A percentile compares a stretch with the other conserved stretches of the same genome.
These are phyloP conservation scores for Eucalyptus guilfoylei DNA, from an alignment of 345 rosid species.

Conservation along the genomic window DNA sequence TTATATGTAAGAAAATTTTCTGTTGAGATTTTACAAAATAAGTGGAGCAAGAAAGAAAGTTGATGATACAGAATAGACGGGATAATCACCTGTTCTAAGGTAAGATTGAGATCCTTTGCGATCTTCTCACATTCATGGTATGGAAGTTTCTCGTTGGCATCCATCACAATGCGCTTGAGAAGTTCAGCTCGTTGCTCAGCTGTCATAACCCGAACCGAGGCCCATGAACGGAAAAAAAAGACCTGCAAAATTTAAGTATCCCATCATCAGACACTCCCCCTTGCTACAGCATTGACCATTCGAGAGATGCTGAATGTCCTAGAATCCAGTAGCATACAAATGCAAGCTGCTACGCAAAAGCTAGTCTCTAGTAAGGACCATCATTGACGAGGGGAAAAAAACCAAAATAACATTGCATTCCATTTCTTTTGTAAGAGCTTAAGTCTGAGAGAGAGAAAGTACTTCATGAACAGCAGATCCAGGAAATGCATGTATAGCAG, in stretches of 20 bases:
- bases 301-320: background rate
- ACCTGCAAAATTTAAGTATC: conserved; percentile 28
- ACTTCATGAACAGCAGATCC: conserved; percentile 77
- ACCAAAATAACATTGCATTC: background rate
- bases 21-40: background rate
- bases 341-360: background rate
- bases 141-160: conserved; percentile 39
- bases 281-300: background rate
- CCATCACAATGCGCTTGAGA: conserved; percentile 27
- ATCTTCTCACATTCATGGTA: conserved; percentile 72
- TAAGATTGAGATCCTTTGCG: conserved; percentile 72
- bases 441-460: background rate
- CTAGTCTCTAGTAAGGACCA: background rate
- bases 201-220: conserved; percentile 64
- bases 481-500: conserved; percentile 86
- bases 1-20: background rate
- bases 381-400: background rate
- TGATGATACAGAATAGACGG: background rate
- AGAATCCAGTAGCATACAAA: background rate
- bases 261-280: background rate
- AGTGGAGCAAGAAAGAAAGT: background rate
- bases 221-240: conserved; percentile 66
- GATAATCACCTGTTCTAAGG: conserved; percentile 72
- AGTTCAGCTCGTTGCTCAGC: conserved; percentile 78
- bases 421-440: background rate